Percentiles rank a stretch among this genome's conserved stretches.
Conservation (phyloP, 176 grass and related monocot genomes). For the Chloris gayana region DNA sequence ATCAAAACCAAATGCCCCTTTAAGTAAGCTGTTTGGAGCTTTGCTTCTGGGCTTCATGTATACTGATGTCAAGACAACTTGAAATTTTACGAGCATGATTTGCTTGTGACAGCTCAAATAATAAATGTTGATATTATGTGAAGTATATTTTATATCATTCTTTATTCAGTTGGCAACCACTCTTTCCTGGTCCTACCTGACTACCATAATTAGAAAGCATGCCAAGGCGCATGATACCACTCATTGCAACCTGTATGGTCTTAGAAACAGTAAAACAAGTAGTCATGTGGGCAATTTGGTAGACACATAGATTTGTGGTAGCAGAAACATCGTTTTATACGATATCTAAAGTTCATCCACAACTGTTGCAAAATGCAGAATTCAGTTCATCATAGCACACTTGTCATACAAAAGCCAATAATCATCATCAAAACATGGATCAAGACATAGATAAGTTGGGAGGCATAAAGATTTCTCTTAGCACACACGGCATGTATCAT, state of each 20-base stretch:
- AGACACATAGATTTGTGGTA: not conserved
- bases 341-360: not conserved
- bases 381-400: not conserved
- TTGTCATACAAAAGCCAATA: not conserved
- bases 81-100: not conserved
- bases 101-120: not conserved
- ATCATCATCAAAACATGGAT: not conserved
- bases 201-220: not conserved
- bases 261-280: not conserved
- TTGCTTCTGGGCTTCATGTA: not conserved
- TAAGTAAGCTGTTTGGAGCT: not conserved
- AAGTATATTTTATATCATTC: not conserved
- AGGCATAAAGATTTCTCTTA: not conserved
- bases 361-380: not conserved
- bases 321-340: not conserved
- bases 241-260: not conserved
- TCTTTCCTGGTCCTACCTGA: not conserved
- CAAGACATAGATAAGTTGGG: not conserved
- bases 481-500: not conserved
- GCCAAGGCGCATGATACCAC: not conserved
- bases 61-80: not conserved
- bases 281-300: not conserved
- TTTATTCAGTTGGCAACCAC: not conserved
- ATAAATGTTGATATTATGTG: not conserved
- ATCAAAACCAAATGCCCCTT: constrained; percentile 2